Percentiles rank a stretch among this genome's conserved stretches.
phyloP scores from a whole-genome alignment of 495 filamentous ascomycete species.

The Entonaema liquescens region DNA sequence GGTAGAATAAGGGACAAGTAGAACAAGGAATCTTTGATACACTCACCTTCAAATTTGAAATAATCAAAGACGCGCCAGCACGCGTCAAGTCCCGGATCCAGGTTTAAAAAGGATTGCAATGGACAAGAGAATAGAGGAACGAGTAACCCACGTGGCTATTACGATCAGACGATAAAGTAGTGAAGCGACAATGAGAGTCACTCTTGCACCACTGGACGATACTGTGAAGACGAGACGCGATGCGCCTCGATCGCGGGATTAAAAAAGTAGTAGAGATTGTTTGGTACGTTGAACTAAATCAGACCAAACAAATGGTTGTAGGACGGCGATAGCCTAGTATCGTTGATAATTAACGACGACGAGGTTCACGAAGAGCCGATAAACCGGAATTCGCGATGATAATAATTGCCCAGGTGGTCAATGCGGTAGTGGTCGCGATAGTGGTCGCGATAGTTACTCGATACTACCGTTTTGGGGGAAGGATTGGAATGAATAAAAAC shows the following conservation, averaged over 20 bases:
- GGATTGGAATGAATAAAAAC: slow-evolving; percentile 31
- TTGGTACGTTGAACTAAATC: slow-evolving; percentile 46
- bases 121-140: neutral
- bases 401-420: slow-evolving; percentile 21
- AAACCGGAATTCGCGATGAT: neutral
- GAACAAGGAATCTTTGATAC: slow-evolving; percentile 4
- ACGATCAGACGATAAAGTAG: neutral
- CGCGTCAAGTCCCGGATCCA: slow-evolving; percentile 10
- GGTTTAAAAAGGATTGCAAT: neutral
- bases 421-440: slow-evolving; percentile 29
- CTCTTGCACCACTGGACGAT: neutral
- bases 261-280: slow-evolving; percentile 8
- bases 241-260: neutral
- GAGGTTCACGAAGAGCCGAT: slow-evolving; percentile 19
- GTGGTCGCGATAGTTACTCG: slow-evolving; percentile 28
- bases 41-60: slow-evolving; percentile 24
- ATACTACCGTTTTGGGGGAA: slow-evolving; percentile 39
- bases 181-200: slow-evolving; percentile 1
- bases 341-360: slow-evolving; percentile 24
- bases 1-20: neutral
- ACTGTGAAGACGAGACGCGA: slow-evolving; percentile 2
- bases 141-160: neutral
- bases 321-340: neutral
- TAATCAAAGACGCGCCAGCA: slow-evolving; percentile 13
- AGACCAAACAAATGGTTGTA: slow-evolving; percentile 36